phyloP scores from a whole-genome alignment of 1,284 basidiomycete genomes.

The Ustilago vetiveriae region DNA sequence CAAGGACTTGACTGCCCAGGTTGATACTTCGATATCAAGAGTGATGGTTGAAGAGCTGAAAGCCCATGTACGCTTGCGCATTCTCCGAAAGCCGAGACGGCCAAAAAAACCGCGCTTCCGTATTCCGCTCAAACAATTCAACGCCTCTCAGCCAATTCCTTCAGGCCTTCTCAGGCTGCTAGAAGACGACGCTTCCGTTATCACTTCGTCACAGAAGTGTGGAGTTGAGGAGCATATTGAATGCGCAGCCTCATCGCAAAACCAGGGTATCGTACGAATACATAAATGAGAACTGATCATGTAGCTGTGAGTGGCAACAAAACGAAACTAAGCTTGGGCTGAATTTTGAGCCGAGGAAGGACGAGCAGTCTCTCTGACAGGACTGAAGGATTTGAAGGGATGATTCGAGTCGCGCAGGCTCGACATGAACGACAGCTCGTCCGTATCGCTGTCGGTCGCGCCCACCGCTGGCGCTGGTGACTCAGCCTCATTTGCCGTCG shows the following conservation, averaged over 20 bases:
- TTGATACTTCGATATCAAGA: too few relatives aligned
- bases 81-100: background rate
- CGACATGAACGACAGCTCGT: constrained; percentile 13
- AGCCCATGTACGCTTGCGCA: background rate
- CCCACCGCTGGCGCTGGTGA: background rate
- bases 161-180: too few relatives aligned
- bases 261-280: constrained; percentile 1
- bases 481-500: constrained; percentile 2
- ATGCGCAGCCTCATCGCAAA: too few relatives aligned
- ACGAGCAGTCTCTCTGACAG: constrained; percentile 9
- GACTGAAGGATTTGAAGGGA: constrained; percentile 21
- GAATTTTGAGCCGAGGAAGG: background rate
- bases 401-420: constrained; percentile 10
- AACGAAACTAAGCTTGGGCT: background rate
- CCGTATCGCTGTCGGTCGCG: too few relatives aligned
- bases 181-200: too few relatives aligned
- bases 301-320: too few relatives aligned
- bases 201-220: too few relatives aligned
- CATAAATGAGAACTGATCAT: too few relatives aligned
- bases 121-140: too few relatives aligned
- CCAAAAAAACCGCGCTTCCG: too few relatives aligned
- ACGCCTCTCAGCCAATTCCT: background rate
- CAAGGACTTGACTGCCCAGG: too few relatives aligned
- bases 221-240: too few relatives aligned
- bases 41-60: background rate